Evolutionary conservation across 768 basidiomycete genomes (phyloP), one percentile per base, ranked within the genome.

Genomic region (Xerocomus brunneocitrinus): DNA sequence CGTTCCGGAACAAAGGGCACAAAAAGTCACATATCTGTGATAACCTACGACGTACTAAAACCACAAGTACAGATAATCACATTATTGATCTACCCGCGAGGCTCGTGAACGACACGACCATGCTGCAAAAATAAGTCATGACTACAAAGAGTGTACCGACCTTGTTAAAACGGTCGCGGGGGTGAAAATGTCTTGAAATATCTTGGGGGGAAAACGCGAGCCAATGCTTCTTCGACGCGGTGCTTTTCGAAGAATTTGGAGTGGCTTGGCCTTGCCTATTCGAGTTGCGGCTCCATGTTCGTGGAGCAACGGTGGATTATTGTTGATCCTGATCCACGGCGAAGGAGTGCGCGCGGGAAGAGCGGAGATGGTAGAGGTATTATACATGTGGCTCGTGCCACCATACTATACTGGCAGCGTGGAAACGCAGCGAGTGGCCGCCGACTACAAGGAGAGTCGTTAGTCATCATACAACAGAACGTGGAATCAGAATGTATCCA

Each of bases 311-410:
- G 24, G 44, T 45, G 62, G 68, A 51, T 46, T 55, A 63, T 47
- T 52, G 49, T 50, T 62, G 59, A 67, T 53, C 66, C 68, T 64
- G 66, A 65, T 59, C 67, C 64, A 66, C 60, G 62, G 64, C 47
- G 53, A 63, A 57, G 58, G 56, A 63, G 56, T 13, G 43, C 36
- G 62, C 53, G 61, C 64, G 67, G 66, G 66, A 67, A 68, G 49
- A 31, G 47, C 53, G 55, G 66, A 58, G 44, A 61, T 60, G 47
- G 47, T 31, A 34, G 53, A 57, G 31, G 56, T 24, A 22, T 14
- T 22, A 27, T 42, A 7, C 41, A 27, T n/a, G 44, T 45, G 44
- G 44, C 28, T 31, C 28, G 3, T 10, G 25, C n/a, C 43, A 44
- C 44, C 31, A 45, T 22, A 47, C 46, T 43, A 35, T 40, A 45